Evolutionary conservation across 371 early-diverging fungal genomes (phyloP).

Genomic region (Zopfochytrium polystomum): DNA sequence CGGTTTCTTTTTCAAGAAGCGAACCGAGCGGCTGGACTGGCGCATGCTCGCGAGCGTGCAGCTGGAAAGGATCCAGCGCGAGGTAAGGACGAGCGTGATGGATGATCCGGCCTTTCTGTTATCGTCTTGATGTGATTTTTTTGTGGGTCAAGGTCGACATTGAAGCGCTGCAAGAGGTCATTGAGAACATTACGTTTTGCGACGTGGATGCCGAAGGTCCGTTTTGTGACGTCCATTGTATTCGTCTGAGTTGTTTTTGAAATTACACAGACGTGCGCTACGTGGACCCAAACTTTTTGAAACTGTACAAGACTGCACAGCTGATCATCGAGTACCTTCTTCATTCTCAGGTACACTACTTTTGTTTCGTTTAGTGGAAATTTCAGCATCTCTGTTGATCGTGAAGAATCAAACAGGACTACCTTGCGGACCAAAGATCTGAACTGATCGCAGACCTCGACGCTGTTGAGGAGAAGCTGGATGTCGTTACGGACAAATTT

Average conservation of each 20-base stretch:
- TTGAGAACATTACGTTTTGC: constrained; percentile 53
- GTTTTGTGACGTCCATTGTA: not conserved
- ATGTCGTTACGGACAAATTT: constrained; percentile 1
- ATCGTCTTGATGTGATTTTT: not conserved
- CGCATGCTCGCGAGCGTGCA: constrained; percentile 41
- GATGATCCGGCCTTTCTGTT: not conserved
- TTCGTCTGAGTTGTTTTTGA: not conserved
- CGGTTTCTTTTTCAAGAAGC: constrained; percentile 42
- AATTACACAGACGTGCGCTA: constrained; percentile 39
- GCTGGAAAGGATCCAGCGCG: constrained; percentile 39
- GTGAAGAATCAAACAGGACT: constrained; percentile 19
- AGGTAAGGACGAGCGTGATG: constrained; percentile 25
- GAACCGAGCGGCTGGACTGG: constrained; percentile 52
- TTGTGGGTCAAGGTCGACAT: constrained; percentile 41
- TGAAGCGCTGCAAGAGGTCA: constrained; percentile 44
- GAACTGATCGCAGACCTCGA: constrained; percentile 15
- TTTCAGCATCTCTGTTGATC: not conserved
- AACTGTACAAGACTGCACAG: constrained; percentile 53
- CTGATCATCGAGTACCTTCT: constrained; percentile 55
- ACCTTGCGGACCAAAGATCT: constrained; percentile 10
- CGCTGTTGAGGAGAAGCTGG: constrained; percentile 7
- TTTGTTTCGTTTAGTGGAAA: constrained; percentile 4
- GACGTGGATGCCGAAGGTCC: constrained; percentile 52
- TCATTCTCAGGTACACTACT: constrained; percentile 46
- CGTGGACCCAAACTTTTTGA: constrained; percentile 50